phyloP scores from a whole-genome alignment of 306 rosid genomes.

The Pterocarpus macrocarpus region DNA sequence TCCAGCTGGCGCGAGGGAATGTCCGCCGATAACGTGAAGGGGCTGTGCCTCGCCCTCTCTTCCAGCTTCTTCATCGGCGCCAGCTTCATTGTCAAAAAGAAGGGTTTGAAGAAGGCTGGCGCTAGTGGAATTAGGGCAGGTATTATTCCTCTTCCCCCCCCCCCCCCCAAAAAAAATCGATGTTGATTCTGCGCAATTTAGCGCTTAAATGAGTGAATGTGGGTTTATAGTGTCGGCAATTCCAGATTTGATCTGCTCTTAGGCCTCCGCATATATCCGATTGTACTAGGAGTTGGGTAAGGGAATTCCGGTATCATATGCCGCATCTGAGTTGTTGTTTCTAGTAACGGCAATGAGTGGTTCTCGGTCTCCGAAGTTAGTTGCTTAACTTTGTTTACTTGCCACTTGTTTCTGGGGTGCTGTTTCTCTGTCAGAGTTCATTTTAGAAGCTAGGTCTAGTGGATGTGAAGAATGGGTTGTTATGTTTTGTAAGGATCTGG shows the following conservation, averaged over 20 bases:
- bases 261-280: conserved; percentile 23
- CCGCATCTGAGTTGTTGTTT: not conserved
- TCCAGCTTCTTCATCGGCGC: conserved; percentile 91
- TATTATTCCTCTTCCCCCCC: not conserved
- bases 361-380: conserved; percentile 1
- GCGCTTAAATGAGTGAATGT: not conserved
- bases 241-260: not conserved
- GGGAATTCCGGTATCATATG: not conserved
- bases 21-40: conserved; percentile 86
- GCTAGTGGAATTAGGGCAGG: conserved; percentile 93
- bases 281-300: conserved; percentile 11
- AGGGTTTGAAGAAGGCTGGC: conserved; percentile 93
- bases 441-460: conserved; percentile 1
- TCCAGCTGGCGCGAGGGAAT: conserved; percentile 82
- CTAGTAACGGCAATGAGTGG: not conserved
- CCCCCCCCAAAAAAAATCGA: not conserved
- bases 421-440: conserved; percentile 14
- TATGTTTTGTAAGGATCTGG: conserved; percentile 44
- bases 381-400: conserved; percentile 21
- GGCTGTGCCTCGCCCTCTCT: conserved; percentile 79
- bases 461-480: not conserved
- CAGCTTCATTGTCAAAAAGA: conserved; percentile 89
- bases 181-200: not conserved
- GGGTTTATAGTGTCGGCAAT: not conserved
- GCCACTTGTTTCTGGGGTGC: not conserved